Evolutionary conservation across 352 stramenopile genomes (phyloP), one percentile per base, ranked within the genome.

Genomic region (Pythium coloratum): DNA sequence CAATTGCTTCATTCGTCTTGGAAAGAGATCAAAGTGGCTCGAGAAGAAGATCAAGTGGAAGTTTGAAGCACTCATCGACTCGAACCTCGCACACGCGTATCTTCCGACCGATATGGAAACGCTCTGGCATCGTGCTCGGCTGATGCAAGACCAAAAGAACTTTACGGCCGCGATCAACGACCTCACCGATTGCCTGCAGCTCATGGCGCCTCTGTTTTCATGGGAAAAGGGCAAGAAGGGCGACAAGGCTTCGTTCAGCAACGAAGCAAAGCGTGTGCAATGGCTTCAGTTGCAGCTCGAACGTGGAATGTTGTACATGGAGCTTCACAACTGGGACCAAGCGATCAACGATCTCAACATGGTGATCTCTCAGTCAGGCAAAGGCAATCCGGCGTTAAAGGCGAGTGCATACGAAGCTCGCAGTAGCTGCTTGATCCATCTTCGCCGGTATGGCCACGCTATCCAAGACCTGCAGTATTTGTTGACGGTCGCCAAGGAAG

Each of bases 21-120:
- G 70, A 0, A 85, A 88, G 54, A 70, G 79, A 12, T 80, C 76
- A 9, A 80, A 79, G 44, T 85, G 79, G 79, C 62, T 88, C 10
- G 64, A 76, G 10, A 69, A 71, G 38, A 80, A 74, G 57, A 59
- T 81, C 2, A 67, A 69, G 14, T 88, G 79, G 79, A 69, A 66
- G 26, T 85, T 88, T 40, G 81, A 90, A 56, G 79, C 76, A 9
- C 66, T 87, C 14, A 81, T 81, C 20, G 81, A 88, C 57, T 70
- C 71, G 1, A 86, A 78, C 9, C 71, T 86, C 13, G 76, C 79
- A 2, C 66, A 87, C 30, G 70, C 73, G 0, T 88, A 88, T 60
- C 57, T 84, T 1, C 79, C 79, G 6, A 76, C 42, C 30, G 80
- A 86, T 20, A 69, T 87, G 58, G 81, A 86, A 33, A 84, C 70